Evolutionary conservation across 441 rosid genomes (phyloP).

Genomic region (Adansonia madagascariensis): DNA sequence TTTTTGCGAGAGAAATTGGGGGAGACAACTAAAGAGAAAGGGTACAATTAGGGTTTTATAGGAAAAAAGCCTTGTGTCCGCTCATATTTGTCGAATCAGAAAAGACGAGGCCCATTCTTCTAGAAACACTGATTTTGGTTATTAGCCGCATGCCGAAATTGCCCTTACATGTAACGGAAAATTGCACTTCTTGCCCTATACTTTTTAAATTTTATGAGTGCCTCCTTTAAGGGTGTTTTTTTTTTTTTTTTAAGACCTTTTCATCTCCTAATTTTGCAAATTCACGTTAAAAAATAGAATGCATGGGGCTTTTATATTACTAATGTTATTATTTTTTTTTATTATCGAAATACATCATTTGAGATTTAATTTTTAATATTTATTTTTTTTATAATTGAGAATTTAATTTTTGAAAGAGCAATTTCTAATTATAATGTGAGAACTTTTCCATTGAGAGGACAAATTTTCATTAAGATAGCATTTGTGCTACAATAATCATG

Average conservation of each 20-base stretch:
- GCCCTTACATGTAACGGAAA: not conserved
- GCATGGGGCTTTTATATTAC: too few species aligned
- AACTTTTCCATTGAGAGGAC: too few species aligned
- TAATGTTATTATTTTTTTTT: too few species aligned
- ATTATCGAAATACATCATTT: too few species aligned
- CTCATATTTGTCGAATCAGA: constrained; percentile 2
- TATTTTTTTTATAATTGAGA: too few species aligned
- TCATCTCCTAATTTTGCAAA: not conserved
- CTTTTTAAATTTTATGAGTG: not conserved
- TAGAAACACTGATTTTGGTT: constrained; percentile 5
- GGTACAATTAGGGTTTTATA: constrained; percentile 36
- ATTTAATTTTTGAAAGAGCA: too few species aligned
- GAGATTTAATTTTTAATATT: too few species aligned
- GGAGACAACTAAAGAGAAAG: not conserved
- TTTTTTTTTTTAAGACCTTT: not conserved
- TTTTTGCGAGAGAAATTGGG: not conserved
- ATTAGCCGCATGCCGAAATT: constrained; percentile 17
- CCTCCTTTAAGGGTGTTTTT: not conserved
- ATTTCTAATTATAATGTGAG: too few species aligned
- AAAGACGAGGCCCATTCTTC: not conserved
- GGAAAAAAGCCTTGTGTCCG: not conserved
- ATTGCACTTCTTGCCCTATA: not conserved
- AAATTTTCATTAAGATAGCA: too few species aligned
- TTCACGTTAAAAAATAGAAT: not conserved
- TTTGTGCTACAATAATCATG: too few species aligned